phyloP scores from a whole-genome alignment of 2,329 filamentous ascomycete species.

The Fusarium fujikuroi region DNA sequence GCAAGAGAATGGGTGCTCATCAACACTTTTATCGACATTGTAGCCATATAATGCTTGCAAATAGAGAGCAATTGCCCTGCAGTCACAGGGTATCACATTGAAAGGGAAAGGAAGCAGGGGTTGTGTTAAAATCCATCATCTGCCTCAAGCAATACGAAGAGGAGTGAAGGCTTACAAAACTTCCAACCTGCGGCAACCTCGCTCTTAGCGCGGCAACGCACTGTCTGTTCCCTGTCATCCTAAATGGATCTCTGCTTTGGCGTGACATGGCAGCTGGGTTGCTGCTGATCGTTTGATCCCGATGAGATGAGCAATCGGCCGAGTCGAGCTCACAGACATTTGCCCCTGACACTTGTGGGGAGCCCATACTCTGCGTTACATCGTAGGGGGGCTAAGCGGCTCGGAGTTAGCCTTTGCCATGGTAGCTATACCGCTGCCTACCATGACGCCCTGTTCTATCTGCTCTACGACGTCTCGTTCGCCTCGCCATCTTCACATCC shows the following conservation, averaged over 20 bases:
- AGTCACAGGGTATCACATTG: background rate
- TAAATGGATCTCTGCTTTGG: constrained; percentile 2
- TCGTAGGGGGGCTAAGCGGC: constrained; percentile 25
- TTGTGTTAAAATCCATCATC: background rate
- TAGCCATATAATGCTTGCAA: background rate
- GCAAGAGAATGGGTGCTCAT: background rate
- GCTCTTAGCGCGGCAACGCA: constrained; percentile 17
- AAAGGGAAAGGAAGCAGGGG: background rate
- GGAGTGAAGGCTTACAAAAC: background rate
- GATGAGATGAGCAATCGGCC: constrained; percentile 32
- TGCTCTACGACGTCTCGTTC: background rate
- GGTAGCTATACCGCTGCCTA: constrained; percentile 4
- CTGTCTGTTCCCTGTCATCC: background rate
- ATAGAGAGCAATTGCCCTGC: background rate
- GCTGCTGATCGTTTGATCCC: constrained; percentile 9
- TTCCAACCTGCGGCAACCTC: background rate
- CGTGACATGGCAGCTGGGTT: background rate
- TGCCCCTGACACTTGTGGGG: constrained; percentile 16
- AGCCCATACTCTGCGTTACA: constrained; percentile 37
- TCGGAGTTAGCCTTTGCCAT: background rate
- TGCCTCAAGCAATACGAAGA: background rate
- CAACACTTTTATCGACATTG: background rate
- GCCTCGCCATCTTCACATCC: constrained; percentile 6
- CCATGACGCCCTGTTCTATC: background rate
- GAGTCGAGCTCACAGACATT: constrained; percentile 19